Conservation (phyloP, 1,139 yeast genomes). For the Candida sp. region DNA sequence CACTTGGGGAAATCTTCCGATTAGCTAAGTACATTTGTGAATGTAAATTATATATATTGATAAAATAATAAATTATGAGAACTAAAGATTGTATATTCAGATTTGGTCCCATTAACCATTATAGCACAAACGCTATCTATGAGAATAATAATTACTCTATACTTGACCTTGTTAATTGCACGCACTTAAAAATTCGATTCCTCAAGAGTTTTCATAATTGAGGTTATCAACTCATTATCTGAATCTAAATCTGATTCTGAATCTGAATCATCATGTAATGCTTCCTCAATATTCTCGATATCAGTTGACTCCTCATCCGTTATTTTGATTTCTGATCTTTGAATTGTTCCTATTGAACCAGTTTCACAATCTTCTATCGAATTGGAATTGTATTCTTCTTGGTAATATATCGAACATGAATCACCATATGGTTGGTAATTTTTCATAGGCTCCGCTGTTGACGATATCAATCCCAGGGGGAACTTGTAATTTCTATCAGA, state of each 20-base stretch:
- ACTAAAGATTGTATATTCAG: too few species aligned
- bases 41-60: not conserved
- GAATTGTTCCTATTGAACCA: not conserved
- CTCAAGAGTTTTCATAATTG: not conserved
- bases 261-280: conserved; percentile 11
- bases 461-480: conserved; percentile 35
- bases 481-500: conserved; percentile 30
- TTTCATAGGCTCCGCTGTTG: conserved; percentile 20
- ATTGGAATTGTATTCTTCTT: not conserved
- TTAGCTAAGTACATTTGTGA: not conserved
- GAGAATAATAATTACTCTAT: too few species aligned
- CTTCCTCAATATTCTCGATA: not conserved
- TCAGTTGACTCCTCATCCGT: not conserved
- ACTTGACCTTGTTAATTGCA: too few species aligned
- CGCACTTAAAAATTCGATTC: not conserved
- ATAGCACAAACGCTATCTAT: too few species aligned
- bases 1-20: conserved; percentile 17
- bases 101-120: too few species aligned
- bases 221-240: conserved; percentile 18
- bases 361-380: not conserved
- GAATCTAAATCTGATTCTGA: conserved; percentile 22
- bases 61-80: too few species aligned
- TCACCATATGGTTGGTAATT: not conserved
- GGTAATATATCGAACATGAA: conserved; percentile 1
- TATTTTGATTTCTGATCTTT: not conserved